Conservation (phyloP, 1,284 basidiomycete genomes). For the Somion occarium region DNA sequence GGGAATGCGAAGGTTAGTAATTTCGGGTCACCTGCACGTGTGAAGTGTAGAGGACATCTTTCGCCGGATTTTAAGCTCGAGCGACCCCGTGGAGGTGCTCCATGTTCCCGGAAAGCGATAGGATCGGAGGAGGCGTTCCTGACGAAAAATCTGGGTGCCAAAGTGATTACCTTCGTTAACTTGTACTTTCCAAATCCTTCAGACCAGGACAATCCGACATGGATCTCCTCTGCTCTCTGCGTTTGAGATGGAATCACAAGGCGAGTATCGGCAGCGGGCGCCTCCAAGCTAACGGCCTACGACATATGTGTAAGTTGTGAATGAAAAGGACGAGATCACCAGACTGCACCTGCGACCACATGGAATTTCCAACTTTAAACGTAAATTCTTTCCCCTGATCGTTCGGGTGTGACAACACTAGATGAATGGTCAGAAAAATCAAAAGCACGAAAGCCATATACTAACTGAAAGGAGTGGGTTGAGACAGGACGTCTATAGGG, state of each 20-base stretch:
- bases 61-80: conserved; percentile 68
- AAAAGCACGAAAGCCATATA: conserved; percentile 17
- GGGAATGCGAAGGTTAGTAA: conserved; percentile 83
- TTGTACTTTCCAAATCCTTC: conserved; percentile 98
- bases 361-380: conserved; percentile 82
- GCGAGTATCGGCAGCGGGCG: conserved; percentile 86
- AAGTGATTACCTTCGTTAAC: conserved; percentile 89
- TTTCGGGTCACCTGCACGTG: conserved; percentile 65
- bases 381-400: conserved; percentile 84
- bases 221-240: conserved; percentile 75
- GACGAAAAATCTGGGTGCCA: conserved; percentile 89
- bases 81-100: conserved; percentile 64
- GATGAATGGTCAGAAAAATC: conserved; percentile 30
- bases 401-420: conserved; percentile 87
- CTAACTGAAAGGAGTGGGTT: conserved; percentile 75
- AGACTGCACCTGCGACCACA: conserved; percentile 78
- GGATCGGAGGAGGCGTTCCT: conserved; percentile 75
- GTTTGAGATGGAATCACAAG: conserved; percentile 70
- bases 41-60: conserved; percentile 65
- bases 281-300: conserved; percentile 84
- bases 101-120: conserved; percentile 85
- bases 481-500: conserved; percentile 48
- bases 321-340: conserved; percentile 5
- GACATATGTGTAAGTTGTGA: conserved; percentile 3
- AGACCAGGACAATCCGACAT: conserved; percentile 88